Conservation (phyloP, 2,329 filamentous ascomycete genomes). For the Alternaria sp. region DNA sequence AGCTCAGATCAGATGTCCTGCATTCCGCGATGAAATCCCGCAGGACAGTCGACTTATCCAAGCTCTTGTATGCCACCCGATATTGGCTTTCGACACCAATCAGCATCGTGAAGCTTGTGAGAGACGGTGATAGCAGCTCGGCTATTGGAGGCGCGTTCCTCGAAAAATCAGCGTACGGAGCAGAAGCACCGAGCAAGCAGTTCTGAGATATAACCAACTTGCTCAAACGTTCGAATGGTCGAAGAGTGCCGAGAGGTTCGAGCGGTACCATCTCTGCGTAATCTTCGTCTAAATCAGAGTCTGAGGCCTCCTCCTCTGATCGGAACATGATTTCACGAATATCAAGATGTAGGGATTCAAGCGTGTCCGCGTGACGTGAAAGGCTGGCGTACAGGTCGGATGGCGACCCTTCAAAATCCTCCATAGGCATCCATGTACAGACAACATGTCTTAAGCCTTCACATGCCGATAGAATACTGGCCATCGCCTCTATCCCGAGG, state of each 20-base stretch:
- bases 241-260: slow-evolving; percentile 14
- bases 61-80: not conserved
- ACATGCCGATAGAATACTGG: slow-evolving; percentile 16
- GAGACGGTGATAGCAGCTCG: slow-evolving; percentile 14
- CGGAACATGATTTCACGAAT: slow-evolving; percentile 9
- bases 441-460: slow-evolving; percentile 24
- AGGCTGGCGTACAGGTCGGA: slow-evolving; percentile 19
- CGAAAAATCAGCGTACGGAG: not conserved
- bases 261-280: not conserved
- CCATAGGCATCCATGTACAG: slow-evolving; percentile 27
- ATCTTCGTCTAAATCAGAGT: not conserved
- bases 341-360: slow-evolving; percentile 26
- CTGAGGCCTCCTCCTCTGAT: not conserved
- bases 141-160: slow-evolving; percentile 2
- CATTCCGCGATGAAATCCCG: slow-evolving; percentile 14
- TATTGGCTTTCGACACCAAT: not conserved
- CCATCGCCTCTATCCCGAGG: slow-evolving; percentile 16
- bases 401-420: not conserved
- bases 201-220: slow-evolving; percentile 19
- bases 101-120: slow-evolving; percentile 19
- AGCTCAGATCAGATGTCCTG: not conserved
- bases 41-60: slow-evolving; percentile 8
- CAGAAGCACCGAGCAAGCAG: slow-evolving; percentile 6
- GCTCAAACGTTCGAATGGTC: slow-evolving; percentile 11
- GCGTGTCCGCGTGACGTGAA: slow-evolving; percentile 12